phyloP scores from a whole-genome alignment of 129 eudicot species.

The Sambucus nigra region DNA sequence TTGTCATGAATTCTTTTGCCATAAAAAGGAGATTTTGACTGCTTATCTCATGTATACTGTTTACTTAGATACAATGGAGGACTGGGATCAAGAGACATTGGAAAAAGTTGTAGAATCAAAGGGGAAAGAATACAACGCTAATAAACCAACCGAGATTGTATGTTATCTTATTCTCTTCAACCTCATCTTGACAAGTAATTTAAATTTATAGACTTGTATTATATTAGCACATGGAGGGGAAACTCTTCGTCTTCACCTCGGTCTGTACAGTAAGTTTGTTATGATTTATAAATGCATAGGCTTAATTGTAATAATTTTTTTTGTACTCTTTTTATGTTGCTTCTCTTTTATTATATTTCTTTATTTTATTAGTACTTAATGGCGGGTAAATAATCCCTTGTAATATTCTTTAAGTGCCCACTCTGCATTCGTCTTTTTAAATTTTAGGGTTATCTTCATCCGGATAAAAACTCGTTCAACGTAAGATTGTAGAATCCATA shows the following conservation, averaged over 20 bases:
- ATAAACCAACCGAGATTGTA: slow-evolving; percentile 65
- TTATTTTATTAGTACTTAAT: too few species aligned
- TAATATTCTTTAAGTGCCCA: too few species aligned
- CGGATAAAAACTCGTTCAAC: too few species aligned
- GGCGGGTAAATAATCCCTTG: too few species aligned
- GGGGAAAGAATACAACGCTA: slow-evolving; percentile 57
- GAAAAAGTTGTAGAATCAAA: slow-evolving; percentile 50
- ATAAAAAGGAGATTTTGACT: neutral
- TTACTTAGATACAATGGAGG: slow-evolving; percentile 51
- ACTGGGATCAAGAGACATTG: slow-evolving; percentile 57
- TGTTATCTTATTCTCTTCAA: slow-evolving; percentile 13
- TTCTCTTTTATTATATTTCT: too few species aligned
- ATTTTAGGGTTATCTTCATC: too few species aligned
- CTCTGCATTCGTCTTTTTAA: too few species aligned
- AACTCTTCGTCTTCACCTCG: neutral
- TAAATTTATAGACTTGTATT: neutral
- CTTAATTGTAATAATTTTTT: too few species aligned
- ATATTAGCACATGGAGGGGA: neutral
- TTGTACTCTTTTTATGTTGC: too few species aligned
- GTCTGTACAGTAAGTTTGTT: too few species aligned
- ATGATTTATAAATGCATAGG: too few species aligned
- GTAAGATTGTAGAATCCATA: too few species aligned
- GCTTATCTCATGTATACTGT: neutral
- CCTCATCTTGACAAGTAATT: neutral
- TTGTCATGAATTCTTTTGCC: neutral